Percentiles rank a stretch among this genome's conserved stretches.
phyloP scores from a whole-genome alignment of 2,329 filamentous ascomycete species.

The Didymella exigua region DNA sequence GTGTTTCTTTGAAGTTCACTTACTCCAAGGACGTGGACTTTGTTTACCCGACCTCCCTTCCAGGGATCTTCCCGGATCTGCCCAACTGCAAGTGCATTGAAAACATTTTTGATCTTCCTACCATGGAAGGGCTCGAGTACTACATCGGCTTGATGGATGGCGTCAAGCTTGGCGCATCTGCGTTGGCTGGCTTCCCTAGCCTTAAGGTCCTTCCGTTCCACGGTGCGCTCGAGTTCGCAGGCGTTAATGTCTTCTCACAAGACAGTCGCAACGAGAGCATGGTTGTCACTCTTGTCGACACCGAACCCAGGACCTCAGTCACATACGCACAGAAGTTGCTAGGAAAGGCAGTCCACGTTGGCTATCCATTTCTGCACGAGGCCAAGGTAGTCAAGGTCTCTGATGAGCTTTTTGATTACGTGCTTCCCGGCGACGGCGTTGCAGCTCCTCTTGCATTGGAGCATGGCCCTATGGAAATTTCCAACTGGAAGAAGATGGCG shows the following conservation, averaged over 20 bases:
- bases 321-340: conserved; percentile 78
- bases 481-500: conserved; percentile 83
- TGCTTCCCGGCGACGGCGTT: conserved; percentile 67
- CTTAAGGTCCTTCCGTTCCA: conserved; percentile 84
- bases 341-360: conserved; percentile 85
- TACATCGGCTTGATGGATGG: conserved; percentile 83
- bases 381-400: conserved; percentile 87
- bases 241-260: conserved; percentile 92
- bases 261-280: conserved; percentile 97
- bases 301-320: conserved; percentile 71
- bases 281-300: conserved; percentile 81
- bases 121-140: conserved; percentile 85
- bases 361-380: conserved; percentile 94
- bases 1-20: conserved; percentile 90
- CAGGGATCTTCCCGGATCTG: conserved; percentile 89
- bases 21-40: conserved; percentile 79
- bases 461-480: conserved; percentile 76
- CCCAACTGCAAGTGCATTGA: conserved; percentile 87
- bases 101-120: conserved; percentile 94
- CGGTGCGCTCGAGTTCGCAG: conserved; percentile 82
- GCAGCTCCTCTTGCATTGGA: conserved; percentile 69
- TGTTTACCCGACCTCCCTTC: conserved; percentile 83
- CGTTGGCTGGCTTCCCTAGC: conserved; percentile 93
- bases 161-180: conserved; percentile 78
- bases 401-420: conserved; percentile 91